Evolutionary conservation across 805 yeast genomes (phyloP), one percentile per base, ranked within the genome.

Genomic region (Hanseniaspora osmophila): DNA sequence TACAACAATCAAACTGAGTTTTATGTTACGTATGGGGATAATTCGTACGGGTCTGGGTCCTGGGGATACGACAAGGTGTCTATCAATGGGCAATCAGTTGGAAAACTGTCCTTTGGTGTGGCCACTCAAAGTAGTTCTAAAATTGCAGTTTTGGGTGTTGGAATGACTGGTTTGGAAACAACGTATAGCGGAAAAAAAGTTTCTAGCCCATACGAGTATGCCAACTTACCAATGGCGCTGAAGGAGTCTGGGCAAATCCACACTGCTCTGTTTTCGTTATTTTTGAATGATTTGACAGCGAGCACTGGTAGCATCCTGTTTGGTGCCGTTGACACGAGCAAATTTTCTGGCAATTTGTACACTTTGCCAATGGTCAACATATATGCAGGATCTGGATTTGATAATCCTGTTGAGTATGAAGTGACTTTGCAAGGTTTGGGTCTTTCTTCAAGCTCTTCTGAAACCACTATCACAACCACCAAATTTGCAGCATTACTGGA

Each of bases 71-170:
- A 87, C 54, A 63, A 66, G 37, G 68, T 87, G 4, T 49, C 53
- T 2, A 55, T 87, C 49, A 79, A 77, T 38, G 75, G 72, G 41
- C 54, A 69, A 11, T 62, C 70, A 2, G 48, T 85, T 12, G 55
- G 66, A 0, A 64, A 67, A 46, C 63, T 82, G 30, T 75, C 85
- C 5, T 72, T 87, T 59, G 96, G 94, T 1, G 76, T 86, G 19
- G 94, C 84, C 2, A 75, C 76, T 55, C 59, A 61, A 33, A 74
- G 85, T 1, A 75, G 77, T 49, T 77, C 88, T 3, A 60, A 75
- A 9, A 62, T 62, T 40, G 90, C 94, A 46, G 90, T 84, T 22
- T 61, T 84, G 38, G 87, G 88, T 27, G 75, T 84, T 50, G 90
- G 92, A 10, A 67, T 82, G 43, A 63, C 74, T 5, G 82, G 77